Percentiles rank a stretch among this genome's conserved stretches.
These are phyloP conservation scores for Leccinum arenicola DNA, from an alignment of 768 basidiomycete genomes.

Conservation along the genomic window DNA sequence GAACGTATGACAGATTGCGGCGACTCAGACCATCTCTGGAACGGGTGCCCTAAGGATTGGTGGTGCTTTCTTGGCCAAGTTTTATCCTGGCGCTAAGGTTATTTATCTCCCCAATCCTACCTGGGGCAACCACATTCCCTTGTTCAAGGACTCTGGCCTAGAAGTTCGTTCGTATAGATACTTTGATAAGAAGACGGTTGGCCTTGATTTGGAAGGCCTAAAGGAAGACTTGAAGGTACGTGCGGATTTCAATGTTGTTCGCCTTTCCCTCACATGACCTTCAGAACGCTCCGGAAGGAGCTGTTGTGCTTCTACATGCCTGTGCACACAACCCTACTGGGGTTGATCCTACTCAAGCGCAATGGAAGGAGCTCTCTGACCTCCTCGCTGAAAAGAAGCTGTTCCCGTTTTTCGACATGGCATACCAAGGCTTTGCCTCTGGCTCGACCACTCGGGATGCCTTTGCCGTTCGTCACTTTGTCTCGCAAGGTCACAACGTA, in stretches of 20 bases:
- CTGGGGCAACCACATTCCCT: conserved; percentile 95
- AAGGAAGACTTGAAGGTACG: conserved; percentile 81
- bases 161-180: conserved; percentile 93
- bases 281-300: conserved; percentile 67
- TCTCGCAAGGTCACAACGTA: conserved; percentile 84
- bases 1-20: conserved; percentile 56
- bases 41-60: conserved; percentile 97
- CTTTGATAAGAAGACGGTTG: conserved; percentile 89
- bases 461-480: conserved; percentile 93
- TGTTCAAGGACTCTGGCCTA: conserved; percentile 92
- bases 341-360: conserved; percentile 88
- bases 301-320: conserved; percentile 90
- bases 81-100: conserved; percentile 81
- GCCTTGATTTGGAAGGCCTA: conserved; percentile 88
- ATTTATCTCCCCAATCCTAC: conserved; percentile 93
- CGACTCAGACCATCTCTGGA: conserved; percentile 94
- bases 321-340: conserved; percentile 99
- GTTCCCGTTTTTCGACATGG: conserved; percentile 99
- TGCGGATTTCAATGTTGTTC: conserved; percentile 6
- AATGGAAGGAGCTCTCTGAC: conserved; percentile 90
- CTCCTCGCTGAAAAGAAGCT: conserved; percentile 84
- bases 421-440: conserved; percentile 98
- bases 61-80: conserved; percentile 84
- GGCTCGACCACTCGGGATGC: conserved; percentile 89
- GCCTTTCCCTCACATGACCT: conserved; percentile 9